Evolutionary conservation across 257 asterid genomes (phyloP), one percentile per base, ranked within the genome.

Genomic region (Coffea canephora): DNA sequence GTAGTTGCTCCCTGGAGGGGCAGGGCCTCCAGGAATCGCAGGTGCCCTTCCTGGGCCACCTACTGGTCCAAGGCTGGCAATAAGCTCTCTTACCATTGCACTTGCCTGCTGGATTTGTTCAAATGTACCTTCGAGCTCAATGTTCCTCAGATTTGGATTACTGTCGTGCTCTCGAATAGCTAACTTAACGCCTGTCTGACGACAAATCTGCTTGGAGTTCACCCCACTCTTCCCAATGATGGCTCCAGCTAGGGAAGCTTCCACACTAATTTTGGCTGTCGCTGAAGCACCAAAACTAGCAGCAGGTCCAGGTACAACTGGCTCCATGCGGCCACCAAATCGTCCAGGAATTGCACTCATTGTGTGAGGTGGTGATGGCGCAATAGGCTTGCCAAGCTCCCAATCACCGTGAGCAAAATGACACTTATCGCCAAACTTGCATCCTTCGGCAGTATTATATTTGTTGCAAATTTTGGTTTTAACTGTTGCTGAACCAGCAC

Each of bases 201-300:
- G 84, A 82, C 95, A 89, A 6, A 95, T 93, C 90, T 91, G 95
- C 90, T 93, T 95, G 36, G 99, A 93, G 84, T 93, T 93, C 82
- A 87, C 95, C 36, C 99, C 99, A 13, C 92, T 91, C 90, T 90
- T 95, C 50, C 99, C 99, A n/a, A 95, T 95, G 76, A 95, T 92
- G 4, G 97, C 90, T 54, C 99, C 98, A 1, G 95, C 98, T 0
- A 89, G 85, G 25, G 97, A 91, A 70, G 97, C 94, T 72, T 87
- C 92, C 6, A 95, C 95, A 3, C 99, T 93, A 77, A 95, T 87
- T 88, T 93, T 95, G 73, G 99, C 89, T 7, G 96, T 90, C 50
- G 95, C 95, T 0, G 98, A 86, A 13, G 90, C 89, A 31, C 98
- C 98, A 72, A 95, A 93, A 78, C 88, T 80, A 59, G 89, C 88